Evolutionary conservation across 1,284 basidiomycete genomes (phyloP), one percentile per base, ranked within the genome.

Genomic region (Naganishia liquefaciens): DNA sequence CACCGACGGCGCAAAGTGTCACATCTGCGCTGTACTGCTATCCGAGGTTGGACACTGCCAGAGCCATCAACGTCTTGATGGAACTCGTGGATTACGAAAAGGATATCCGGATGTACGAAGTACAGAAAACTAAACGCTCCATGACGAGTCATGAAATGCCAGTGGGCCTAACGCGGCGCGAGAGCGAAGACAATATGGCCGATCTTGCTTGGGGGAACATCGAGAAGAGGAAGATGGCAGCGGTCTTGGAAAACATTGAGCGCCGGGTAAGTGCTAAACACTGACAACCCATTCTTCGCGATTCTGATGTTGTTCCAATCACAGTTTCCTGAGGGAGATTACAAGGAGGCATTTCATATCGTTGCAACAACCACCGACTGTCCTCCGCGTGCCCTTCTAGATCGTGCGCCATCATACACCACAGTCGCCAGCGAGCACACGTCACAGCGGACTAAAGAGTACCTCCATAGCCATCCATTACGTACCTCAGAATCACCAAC

Each of bases 11-110:
- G 6, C 72, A 74, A 46, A 74, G 72, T n/a, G 76, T 74, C 28
- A 78, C 76, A 1, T 75, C 74, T 1, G 69, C 75, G 21, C 66
- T 79, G 23, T 79, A 79, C 63, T 75, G 76, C 57, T 75, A 78
- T 62, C 78, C 78, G 0, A 68, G 77, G 17, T 55, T 79, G 47
- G 69, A 71, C 5, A 75, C 75, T 33, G 60, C 39, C 0, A 68
- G 63, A 4, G 78, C 78, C 1, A 60, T 72, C 3, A 71, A 70
- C 0, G 71, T 74, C 7, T 54, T 79, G 40, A 72, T 76, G 54
- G 78, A 79, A 67, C 64, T 79, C 21, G 68, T 78, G 2, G 76
- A 77, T 52, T 70, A 64, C 63, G 76, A 77, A 65, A 72, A 71
- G 65, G 76, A 77, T 40, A 44, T 68, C 4, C 55, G 67, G 40